Conservation (phyloP, 2,329 filamentous ascomycete species). For the Didymosphaeria variabile region DNA sequence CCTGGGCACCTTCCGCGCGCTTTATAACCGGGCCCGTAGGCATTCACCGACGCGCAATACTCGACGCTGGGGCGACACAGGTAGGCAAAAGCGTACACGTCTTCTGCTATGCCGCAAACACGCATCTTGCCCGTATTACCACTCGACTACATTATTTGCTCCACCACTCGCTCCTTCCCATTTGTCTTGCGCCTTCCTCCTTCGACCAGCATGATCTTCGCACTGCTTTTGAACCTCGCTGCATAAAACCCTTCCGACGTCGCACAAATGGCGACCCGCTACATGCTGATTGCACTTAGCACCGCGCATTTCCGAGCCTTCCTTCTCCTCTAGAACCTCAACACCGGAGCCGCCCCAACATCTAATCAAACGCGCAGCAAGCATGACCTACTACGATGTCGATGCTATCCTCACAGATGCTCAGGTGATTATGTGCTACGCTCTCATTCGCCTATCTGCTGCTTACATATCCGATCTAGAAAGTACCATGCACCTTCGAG, state of each 20-base stretch:
- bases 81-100: constrained; percentile 27
- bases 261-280: constrained; percentile 41
- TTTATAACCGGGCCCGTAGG: constrained; percentile 35
- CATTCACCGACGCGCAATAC: constrained; percentile 46
- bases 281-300: constrained; percentile 27
- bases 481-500: constrained; percentile 95
- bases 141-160: neutral
- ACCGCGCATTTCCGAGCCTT: constrained; percentile 13
- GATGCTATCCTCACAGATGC: constrained; percentile 86
- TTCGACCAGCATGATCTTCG: neutral
- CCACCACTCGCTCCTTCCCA: neutral
- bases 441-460: neutral
- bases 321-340: neutral
- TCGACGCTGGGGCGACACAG: constrained; percentile 18
- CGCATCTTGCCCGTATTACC: neutral
- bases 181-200: constrained; percentile 8
- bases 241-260: constrained; percentile 21
- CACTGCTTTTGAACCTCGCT: constrained; percentile 18
- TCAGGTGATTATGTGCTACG: constrained; percentile 62
- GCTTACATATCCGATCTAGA: constrained; percentile 61
- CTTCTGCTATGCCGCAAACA: constrained; percentile 6
- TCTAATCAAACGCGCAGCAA: constrained; percentile 2
- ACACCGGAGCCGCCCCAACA: neutral
- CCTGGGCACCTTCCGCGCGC: constrained; percentile 19
- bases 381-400: constrained; percentile 77